Evolutionary conservation across 2,329 filamentous ascomycete species (phyloP), one percentile per base, ranked within the genome.

Genomic region (Penicillium sp.): DNA sequence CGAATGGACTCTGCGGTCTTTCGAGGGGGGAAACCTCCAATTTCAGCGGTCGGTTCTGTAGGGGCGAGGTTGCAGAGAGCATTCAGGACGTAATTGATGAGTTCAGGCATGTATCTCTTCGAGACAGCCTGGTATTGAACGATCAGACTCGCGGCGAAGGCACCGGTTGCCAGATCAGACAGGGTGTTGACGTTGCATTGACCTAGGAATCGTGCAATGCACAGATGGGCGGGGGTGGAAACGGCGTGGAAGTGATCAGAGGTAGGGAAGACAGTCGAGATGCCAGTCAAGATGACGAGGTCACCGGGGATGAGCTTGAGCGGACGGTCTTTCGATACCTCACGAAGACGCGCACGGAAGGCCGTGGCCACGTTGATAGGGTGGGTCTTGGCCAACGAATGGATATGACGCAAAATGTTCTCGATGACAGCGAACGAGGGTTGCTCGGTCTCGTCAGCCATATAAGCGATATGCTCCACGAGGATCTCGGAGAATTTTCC

Each of bases 231-330:
- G 2, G 94, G 94, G 1, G 94, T 99, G 33, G 91, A 88, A 29
- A 97, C 90, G 63, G 94, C 88, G 65, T 99, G 94, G 73, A 97
- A 99, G 73, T 97, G 92, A 72, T 99, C 94, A 0, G 92, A 97
- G 0, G 94, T 96, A 4, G 94, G 92, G 66, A 96, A 99, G 46
- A 95, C 89, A 2, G 85, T 86, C 33, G 87, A 85, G 53, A 97
- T 84, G 0, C 90, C 91, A 0, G 90, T 92, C 29, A 99, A 76
- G n/a, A 96, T 75, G 18, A 91, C 75, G 17, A 99, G 75, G 64
- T 99, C 92, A 15, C 90, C 90, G n/a, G 80, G 68, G 10, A 70
- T 61, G 69, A 81, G 65, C 70, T 82, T 62, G 79, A 84, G 64
- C 0, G 77, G 71, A 23, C 77, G 79, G 2, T 80, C 72, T 10